Conservation (phyloP, 1,139 yeast genomes). For the Suhomyces yuchorum region DNA sequence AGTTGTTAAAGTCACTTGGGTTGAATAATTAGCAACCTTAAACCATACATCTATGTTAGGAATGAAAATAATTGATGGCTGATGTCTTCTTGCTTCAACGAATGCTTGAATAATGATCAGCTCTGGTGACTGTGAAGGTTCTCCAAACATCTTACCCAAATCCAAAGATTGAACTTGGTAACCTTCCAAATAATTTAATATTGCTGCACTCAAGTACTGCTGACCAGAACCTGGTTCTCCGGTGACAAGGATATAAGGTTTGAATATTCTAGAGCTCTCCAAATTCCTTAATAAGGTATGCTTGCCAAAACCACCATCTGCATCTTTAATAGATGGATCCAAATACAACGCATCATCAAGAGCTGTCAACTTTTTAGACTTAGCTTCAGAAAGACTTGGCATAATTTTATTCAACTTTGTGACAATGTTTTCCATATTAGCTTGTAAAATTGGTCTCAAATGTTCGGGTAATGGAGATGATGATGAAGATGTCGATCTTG, state of each 20-base stretch:
- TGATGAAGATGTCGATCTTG: constrained; percentile 74
- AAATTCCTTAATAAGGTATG: constrained; percentile 63
- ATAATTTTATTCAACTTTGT: constrained; percentile 56
- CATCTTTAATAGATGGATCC: constrained; percentile 57
- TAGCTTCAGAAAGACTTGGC: constrained; percentile 38
- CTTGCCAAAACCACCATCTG: constrained; percentile 68
- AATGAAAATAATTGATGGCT: constrained; percentile 81
- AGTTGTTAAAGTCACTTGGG: constrained; percentile 71
- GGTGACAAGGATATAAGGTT: constrained; percentile 75
- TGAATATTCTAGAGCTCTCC: constrained; percentile 69
- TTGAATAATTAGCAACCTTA: constrained; percentile 64
- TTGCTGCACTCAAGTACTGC: constrained; percentile 80
- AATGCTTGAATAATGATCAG: constrained; percentile 82
- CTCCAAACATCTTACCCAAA: constrained; percentile 75
- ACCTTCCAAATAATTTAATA: constrained; percentile 82
- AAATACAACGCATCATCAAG: constrained; percentile 72
- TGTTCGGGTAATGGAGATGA: constrained; percentile 81
- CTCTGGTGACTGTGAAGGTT: constrained; percentile 81
- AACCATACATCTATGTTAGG: constrained; percentile 86
- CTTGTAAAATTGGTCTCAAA: constrained; percentile 60
- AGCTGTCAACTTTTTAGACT: constrained; percentile 53
- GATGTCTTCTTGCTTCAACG: constrained; percentile 86
- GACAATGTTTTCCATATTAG: constrained; percentile 50
- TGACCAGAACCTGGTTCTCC: constrained; percentile 90
- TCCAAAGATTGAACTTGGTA: constrained; percentile 88